These are phyloP conservation scores for Phallus indusiatus DNA, from an alignment of 768 basidiomycete species.

Conservation along the genomic window DNA sequence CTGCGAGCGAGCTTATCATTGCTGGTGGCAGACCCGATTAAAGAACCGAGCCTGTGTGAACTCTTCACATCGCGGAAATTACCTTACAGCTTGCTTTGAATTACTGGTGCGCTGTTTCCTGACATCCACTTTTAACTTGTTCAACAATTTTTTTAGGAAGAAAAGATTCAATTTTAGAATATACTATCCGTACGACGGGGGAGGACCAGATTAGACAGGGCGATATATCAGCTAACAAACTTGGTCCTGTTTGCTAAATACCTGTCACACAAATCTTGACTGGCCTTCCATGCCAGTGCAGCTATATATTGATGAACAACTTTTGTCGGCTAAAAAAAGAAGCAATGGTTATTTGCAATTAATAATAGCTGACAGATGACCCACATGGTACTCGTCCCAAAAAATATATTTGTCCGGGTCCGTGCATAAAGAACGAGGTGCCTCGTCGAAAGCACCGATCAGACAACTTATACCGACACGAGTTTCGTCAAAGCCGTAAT, in stretches of 20 bases:
- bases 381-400: constrained; percentile 9
- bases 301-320: constrained; percentile 1
- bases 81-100: too few species aligned
- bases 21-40: too few species aligned
- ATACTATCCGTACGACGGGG: too few species aligned
- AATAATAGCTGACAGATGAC: not conserved
- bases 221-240: not conserved
- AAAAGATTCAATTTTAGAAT: too few species aligned
- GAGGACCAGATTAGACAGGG: too few species aligned
- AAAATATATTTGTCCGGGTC: constrained; percentile 8
- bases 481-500: constrained; percentile 3
- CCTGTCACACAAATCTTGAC: constrained; percentile 1
- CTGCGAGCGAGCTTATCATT: too few species aligned
- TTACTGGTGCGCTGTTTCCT: too few species aligned
- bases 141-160: too few species aligned
- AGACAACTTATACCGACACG: constrained; percentile 3
- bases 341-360: not conserved
- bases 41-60: too few species aligned
- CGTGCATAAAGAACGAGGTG: not conserved
- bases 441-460: constrained; percentile 2
- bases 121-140: too few species aligned
- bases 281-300: constrained; percentile 5
- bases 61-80: too few species aligned
- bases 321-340: constrained; percentile 1
- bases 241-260: not conserved